These are phyloP conservation scores for Phanerodontia chrysosporium DNA, from an alignment of 768 basidiomycete species.

Conservation along the genomic window DNA sequence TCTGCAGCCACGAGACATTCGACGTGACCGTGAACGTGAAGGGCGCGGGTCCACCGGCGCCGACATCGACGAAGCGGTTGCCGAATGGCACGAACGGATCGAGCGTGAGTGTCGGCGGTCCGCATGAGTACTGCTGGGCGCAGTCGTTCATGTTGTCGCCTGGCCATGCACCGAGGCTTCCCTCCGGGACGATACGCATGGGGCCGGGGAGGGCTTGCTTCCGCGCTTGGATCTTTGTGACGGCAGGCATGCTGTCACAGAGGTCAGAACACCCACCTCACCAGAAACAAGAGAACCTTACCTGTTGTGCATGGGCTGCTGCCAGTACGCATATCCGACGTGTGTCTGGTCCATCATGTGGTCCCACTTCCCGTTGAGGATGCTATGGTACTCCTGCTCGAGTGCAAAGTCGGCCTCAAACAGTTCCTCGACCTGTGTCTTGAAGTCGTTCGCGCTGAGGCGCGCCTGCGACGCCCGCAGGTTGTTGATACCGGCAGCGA, in stretches of 20 bases:
- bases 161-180: slow-evolving; percentile 61
- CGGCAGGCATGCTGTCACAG: slow-evolving; percentile 42
- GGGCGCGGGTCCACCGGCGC: slow-evolving; percentile 52
- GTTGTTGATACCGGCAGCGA: slow-evolving; percentile 58
- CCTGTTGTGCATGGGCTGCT: slow-evolving; percentile 65
- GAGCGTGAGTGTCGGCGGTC: slow-evolving; percentile 44
- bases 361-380: slow-evolving; percentile 39
- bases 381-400: slow-evolving; percentile 53
- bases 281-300: slow-evolving; percentile 20
- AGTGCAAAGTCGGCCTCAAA: slow-evolving; percentile 63
- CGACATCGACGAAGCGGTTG: slow-evolving; percentile 57
- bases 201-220: slow-evolving; percentile 58
- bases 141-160: slow-evolving; percentile 66
- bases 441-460: slow-evolving; percentile 55
- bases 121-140: slow-evolving; percentile 41
- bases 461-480: slow-evolving; percentile 60
- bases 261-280: background rate
- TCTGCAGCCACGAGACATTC: slow-evolving; percentile 50
- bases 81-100: slow-evolving; percentile 53
- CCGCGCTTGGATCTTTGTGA: slow-evolving; percentile 47
- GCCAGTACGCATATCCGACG: slow-evolving; percentile 65
- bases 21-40: slow-evolving; percentile 50
- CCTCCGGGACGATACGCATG: slow-evolving; percentile 62
- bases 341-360: slow-evolving; percentile 74
- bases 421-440: slow-evolving; percentile 47